These are phyloP conservation scores for Pythium pyrilobum DNA, from an alignment of 352 stramenopile species.

Conservation along the genomic window DNA sequence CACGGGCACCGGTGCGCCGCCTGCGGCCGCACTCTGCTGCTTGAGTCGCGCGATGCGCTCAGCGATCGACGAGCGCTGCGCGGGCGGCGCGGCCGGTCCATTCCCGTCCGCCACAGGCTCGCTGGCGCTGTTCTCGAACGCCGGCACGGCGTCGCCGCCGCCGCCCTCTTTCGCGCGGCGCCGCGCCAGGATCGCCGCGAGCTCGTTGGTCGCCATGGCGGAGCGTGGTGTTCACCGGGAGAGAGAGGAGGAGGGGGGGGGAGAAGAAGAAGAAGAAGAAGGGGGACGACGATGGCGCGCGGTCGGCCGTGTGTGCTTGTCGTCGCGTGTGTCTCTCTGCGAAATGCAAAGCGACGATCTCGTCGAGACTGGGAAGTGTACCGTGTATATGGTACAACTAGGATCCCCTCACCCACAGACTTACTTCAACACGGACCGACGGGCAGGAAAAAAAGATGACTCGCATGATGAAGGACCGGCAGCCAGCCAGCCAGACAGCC, in stretches of 20 bases:
- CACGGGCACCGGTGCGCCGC: constrained; percentile 20
- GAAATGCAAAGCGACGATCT: constrained; percentile 10
- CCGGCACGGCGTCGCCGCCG: constrained; percentile 18
- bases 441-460: too few species aligned
- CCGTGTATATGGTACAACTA: constrained; percentile 14
- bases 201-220: constrained; percentile 76
- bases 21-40: constrained; percentile 47
- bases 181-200: constrained; percentile 75
- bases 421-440: neutral
- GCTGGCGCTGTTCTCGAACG: constrained; percentile 25
- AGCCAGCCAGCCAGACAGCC: too few species aligned
- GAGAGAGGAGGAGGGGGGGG: neutral
- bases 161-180: constrained; percentile 64
- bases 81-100: neutral
- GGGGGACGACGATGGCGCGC: neutral
- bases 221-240: neutral
- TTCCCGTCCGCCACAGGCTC: constrained; percentile 6
- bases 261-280: neutral
- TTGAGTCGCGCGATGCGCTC: constrained; percentile 75
- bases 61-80: constrained; percentile 47
- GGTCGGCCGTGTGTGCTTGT: neutral
- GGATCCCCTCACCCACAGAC: neutral
- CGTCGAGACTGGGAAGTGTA: constrained; percentile 2
- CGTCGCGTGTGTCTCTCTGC: neutral
- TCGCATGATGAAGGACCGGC: too few species aligned